These are phyloP conservation scores for Aspergillus diversus DNA, from an alignment of 495 filamentous ascomycete species.

Conservation along the genomic window DNA sequence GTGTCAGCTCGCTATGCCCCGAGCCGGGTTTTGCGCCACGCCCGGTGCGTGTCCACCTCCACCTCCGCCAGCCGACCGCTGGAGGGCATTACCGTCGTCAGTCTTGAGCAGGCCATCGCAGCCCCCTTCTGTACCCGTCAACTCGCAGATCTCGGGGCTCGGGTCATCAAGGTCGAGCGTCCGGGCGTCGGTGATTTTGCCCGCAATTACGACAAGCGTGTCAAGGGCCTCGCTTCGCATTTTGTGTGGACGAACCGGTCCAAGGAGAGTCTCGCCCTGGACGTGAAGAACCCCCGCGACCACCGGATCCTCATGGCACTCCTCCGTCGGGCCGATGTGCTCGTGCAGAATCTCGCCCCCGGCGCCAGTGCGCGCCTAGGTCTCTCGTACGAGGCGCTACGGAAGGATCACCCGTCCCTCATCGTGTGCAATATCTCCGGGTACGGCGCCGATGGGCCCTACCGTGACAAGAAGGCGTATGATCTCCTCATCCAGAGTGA, in stretches of 20 bases:
- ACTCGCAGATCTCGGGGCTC: conserved; percentile 54
- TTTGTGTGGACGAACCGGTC: conserved; percentile 59
- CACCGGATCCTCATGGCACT: conserved; percentile 48
- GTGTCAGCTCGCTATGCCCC: too few relatives aligned
- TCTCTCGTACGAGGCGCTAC: conserved; percentile 46
- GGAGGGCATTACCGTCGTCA: conserved; percentile 53
- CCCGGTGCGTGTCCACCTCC: background rate
- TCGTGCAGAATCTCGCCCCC: conserved; percentile 57
- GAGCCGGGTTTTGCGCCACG: too few relatives aligned
- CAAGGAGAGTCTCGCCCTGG: conserved; percentile 53
- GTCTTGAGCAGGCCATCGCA: conserved; percentile 56
- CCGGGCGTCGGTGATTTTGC: conserved; percentile 55
- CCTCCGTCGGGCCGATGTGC: conserved; percentile 49
- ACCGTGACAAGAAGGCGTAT: conserved; percentile 59
- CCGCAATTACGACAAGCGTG: conserved; percentile 50
- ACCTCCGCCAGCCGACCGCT: conserved; percentile 34
- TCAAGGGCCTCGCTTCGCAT: conserved; percentile 52
- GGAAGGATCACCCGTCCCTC: conserved; percentile 42
- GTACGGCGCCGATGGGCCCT: conserved; percentile 54
- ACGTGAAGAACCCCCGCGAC: conserved; percentile 48
- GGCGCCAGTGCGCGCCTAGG: conserved; percentile 52
- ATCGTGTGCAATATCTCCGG: conserved; percentile 59
- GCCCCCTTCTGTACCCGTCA: conserved; percentile 58
- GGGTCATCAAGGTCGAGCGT: conserved; percentile 57
- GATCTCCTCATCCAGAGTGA: conserved; percentile 60